phyloP scores from a whole-genome alignment of 805 yeast genomes.

The Candida tallmaniae region DNA sequence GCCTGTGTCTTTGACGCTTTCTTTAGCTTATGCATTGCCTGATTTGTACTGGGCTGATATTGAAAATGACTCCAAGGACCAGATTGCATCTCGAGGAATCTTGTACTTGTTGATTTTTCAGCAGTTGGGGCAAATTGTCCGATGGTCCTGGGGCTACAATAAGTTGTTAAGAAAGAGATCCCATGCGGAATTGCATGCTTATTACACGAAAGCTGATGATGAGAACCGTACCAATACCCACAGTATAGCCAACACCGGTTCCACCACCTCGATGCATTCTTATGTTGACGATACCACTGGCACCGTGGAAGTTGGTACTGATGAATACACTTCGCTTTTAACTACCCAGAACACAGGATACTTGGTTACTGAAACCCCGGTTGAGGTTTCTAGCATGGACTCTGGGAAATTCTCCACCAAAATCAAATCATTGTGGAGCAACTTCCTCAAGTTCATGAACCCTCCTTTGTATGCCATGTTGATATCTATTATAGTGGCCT shows the following conservation, averaged over 20 bases:
- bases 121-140: slow-evolving; percentile 74
- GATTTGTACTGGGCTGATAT: slow-evolving; percentile 72
- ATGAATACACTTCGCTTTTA: slow-evolving; percentile 7
- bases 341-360: neutral
- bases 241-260: neutral
- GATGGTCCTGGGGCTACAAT: slow-evolving; percentile 89
- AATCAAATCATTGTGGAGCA: slow-evolving; percentile 1
- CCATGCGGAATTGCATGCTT: slow-evolving; percentile 25
- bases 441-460: slow-evolving; percentile 46
- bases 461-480: slow-evolving; percentile 84
- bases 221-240: slow-evolving; percentile 1
- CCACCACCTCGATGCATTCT: no score
- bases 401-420: neutral
- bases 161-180: slow-evolving; percentile 55
- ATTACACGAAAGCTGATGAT: slow-evolving; percentile 9
- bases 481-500: slow-evolving; percentile 63
- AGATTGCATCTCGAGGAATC: slow-evolving; percentile 75
- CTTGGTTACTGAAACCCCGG: slow-evolving; percentile 4
- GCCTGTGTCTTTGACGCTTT: slow-evolving; percentile 86
- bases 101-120: slow-evolving; percentile 71
- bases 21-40: slow-evolving; percentile 73
- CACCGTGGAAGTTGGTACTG: neutral
- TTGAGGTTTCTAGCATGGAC: slow-evolving; percentile 1
- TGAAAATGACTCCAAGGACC: slow-evolving; percentile 59
- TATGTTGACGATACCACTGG: neutral